Conservation (phyloP, 2,329 filamentous ascomycete genomes). For the Neofusicoccum sp. region DNA sequence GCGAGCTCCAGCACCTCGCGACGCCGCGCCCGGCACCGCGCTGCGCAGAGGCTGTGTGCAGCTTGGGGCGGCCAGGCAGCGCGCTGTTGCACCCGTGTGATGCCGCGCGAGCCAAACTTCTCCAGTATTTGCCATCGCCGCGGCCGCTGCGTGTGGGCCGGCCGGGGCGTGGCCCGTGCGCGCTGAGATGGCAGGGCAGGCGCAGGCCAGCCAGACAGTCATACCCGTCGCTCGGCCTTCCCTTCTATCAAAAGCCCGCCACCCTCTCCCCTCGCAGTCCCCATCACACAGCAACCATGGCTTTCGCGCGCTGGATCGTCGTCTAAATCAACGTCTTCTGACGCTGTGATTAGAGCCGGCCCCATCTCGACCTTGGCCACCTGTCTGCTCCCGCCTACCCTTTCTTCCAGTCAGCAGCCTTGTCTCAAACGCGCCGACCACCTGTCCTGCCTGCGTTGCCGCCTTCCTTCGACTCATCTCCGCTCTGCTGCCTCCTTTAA, state of each 20-base stretch:
- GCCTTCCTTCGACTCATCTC: slow-evolving; percentile 27
- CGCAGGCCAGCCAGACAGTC: slow-evolving; percentile 6
- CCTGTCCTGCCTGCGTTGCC: slow-evolving; percentile 19
- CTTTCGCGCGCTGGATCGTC: slow-evolving; percentile 1
- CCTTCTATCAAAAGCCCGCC: slow-evolving; percentile 18
- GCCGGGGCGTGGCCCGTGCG: not conserved
- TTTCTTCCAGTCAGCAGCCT: slow-evolving; percentile 18
- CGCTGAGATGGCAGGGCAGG: slow-evolving; percentile 2
- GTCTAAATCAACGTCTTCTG: slow-evolving; percentile 13
- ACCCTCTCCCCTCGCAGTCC: slow-evolving; percentile 6
- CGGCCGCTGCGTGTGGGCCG: not conserved
- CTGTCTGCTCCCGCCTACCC: slow-evolving; percentile 15
- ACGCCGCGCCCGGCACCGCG: too few species aligned
- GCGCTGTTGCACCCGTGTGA: slow-evolving; percentile 15
- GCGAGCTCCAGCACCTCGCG: not conserved
- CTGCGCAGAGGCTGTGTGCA: not conserved
- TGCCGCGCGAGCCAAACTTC: slow-evolving; percentile 13
- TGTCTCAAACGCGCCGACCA: slow-evolving; percentile 18
- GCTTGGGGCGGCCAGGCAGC: slow-evolving; percentile 1
- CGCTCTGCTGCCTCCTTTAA: slow-evolving; percentile 21
- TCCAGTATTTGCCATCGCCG: slow-evolving; percentile 14
- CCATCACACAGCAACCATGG: slow-evolving; percentile 10
- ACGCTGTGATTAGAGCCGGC: slow-evolving; percentile 9
- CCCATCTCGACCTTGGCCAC: slow-evolving; percentile 14
- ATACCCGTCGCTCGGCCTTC: slow-evolving; percentile 4